Evolutionary conservation across 768 basidiomycete species (phyloP).

Genomic region (Austroboletus eburneus): DNA sequence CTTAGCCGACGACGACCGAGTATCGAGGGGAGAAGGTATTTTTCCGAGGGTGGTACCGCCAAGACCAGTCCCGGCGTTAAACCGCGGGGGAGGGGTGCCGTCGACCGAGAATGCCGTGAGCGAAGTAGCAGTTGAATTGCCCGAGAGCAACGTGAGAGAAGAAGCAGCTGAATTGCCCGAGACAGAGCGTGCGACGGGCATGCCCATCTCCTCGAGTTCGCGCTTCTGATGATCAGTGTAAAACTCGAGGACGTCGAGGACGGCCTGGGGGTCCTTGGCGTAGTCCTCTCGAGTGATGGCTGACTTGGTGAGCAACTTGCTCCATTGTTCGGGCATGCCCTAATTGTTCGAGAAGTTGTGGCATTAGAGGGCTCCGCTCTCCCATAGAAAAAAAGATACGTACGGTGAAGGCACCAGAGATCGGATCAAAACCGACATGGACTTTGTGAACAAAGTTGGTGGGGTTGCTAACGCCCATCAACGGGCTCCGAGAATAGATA

Average conservation of each 20-base stretch:
- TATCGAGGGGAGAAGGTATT: constrained; percentile 35
- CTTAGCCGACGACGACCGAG: constrained; percentile 34
- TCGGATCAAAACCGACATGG: constrained; percentile 94
- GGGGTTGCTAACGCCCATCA: constrained; percentile 91
- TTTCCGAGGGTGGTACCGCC: constrained; percentile 59
- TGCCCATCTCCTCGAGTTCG: constrained; percentile 70
- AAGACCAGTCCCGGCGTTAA: constrained; percentile 89
- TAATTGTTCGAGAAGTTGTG: no score
- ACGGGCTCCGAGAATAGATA: constrained; percentile 85
- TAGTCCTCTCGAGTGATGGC: constrained; percentile 99
- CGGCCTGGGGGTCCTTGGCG: constrained; percentile 93
- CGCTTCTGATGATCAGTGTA: constrained; percentile 97
- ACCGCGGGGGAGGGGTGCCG: constrained; percentile 62
- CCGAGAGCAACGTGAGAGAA: constrained; percentile 33
- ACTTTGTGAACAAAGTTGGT: constrained; percentile 99
- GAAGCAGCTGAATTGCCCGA: constrained; percentile 16
- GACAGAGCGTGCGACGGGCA: constrained; percentile 22
- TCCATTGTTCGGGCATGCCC: constrained; percentile 99
- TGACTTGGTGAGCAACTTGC: constrained; percentile 91
- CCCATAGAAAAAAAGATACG: no score
- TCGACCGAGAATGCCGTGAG: constrained; percentile 36
- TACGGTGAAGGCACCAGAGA: constrained; percentile 91
- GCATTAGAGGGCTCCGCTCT: no score
- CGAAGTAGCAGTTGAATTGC: constrained; percentile 17
- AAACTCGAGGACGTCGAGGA: constrained; percentile 96